Conservation (phyloP, 2,329 filamentous ascomycete genomes). For the Rachicladosporium sp. region DNA sequence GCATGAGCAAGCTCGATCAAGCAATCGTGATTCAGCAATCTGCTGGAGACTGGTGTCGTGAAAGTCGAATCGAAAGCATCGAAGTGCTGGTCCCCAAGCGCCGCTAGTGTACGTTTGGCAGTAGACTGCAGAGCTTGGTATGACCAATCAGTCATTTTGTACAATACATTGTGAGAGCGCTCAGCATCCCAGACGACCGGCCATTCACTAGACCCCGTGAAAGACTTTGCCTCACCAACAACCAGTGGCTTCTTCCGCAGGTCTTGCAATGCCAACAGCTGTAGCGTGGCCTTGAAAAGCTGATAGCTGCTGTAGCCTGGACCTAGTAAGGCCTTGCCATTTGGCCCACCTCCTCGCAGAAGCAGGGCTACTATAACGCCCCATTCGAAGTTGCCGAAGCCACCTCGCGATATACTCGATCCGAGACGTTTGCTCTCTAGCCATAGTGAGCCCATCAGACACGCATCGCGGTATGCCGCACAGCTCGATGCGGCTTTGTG, state of each 20-base stretch:
- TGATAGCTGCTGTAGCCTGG: constrained; percentile 79
- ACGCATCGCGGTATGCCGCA: constrained; percentile 66
- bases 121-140: constrained; percentile 62
- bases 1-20: constrained; percentile 30
- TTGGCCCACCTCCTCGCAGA: constrained; percentile 62
- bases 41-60: constrained; percentile 47
- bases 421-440: constrained; percentile 75
- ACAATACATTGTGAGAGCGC: constrained; percentile 68
- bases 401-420: constrained; percentile 57
- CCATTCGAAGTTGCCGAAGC: constrained; percentile 93
- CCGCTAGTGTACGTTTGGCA: constrained; percentile 59
- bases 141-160: constrained; percentile 83
- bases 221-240: constrained; percentile 29
- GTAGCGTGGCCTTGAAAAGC: constrained; percentile 86
- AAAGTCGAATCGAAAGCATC: constrained; percentile 82
- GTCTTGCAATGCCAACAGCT: constrained; percentile 67
- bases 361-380: constrained; percentile 66
- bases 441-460: constrained; percentile 78
- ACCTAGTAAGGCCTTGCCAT: constrained; percentile 60
- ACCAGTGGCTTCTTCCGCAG: constrained; percentile 50
- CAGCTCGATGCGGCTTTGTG: constrained; percentile 58
- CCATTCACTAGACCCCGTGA: constrained; percentile 23
- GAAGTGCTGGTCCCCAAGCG: constrained; percentile 59
- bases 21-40: constrained; percentile 44
- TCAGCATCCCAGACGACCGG: constrained; percentile 70